These are phyloP conservation scores for Chlorella vulgaris DNA, from an alignment of 139 green algal genomes.

Conservation along the genomic window DNA sequence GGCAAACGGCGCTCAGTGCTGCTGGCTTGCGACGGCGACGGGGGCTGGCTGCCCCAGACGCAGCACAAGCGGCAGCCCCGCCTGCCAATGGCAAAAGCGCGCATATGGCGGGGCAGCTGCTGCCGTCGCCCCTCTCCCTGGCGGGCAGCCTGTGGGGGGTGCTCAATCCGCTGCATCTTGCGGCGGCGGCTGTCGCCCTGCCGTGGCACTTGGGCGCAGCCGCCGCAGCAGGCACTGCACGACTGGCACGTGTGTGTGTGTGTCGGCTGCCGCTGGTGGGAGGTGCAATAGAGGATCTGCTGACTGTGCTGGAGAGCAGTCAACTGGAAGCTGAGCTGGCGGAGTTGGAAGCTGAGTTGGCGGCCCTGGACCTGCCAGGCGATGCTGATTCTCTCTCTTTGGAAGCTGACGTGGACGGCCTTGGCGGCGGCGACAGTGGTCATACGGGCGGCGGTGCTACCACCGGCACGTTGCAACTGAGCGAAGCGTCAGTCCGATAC, in stretches of 20 bases:
- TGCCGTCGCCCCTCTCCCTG: neutral
- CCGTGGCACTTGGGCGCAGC: neutral
- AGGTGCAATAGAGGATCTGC: neutral
- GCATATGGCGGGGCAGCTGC: too few relatives aligned
- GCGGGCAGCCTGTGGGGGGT: neutral
- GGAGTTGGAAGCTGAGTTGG: neutral
- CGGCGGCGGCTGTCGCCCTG: neutral
- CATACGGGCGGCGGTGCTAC: neutral
- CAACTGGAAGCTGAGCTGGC: constrained; percentile 12
- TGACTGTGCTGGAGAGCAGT: neutral
- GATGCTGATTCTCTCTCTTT: neutral
- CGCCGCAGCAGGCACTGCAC: too few relatives aligned
- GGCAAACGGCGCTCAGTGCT: too few relatives aligned
- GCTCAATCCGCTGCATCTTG: constrained; percentile 6
- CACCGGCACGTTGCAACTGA: constrained; percentile 4
- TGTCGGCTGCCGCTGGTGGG: constrained; percentile 10
- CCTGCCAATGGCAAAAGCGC: too few relatives aligned
- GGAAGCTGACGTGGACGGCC: too few relatives aligned
- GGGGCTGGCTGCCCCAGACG: too few relatives aligned
- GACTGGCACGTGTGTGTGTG: too few relatives aligned
- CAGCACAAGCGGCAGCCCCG: too few relatives aligned
- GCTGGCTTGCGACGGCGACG: too few relatives aligned
- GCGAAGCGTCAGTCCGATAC: constrained; percentile 36
- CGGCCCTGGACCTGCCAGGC: neutral
- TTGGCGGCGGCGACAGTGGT: too few relatives aligned